Evolutionary conservation across 805 yeast genomes (phyloP), one percentile per base, ranked within the genome.

Genomic region (Kodamaea nitidulidarum): DNA sequence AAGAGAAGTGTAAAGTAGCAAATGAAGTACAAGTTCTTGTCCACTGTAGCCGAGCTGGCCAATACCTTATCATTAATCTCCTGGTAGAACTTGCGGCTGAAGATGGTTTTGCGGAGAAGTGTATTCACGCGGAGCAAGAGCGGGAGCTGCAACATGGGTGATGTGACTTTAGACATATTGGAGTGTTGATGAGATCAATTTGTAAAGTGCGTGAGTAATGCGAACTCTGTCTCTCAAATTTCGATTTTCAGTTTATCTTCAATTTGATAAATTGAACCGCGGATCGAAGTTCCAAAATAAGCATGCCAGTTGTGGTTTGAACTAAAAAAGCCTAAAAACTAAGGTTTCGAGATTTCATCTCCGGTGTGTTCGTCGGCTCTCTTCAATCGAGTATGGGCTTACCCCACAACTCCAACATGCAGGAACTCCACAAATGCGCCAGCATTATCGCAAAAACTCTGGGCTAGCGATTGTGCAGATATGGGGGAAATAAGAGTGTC

Each of bases 1-100:
- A 63, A 35, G 44, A 66, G 46, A 24, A 69, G 57, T 8, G 72
- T 58, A 46, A 63, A 65, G 49, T 69, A 69, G 51, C 74, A 69
- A 21, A 66, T 54, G 51, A 69, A 69, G 45, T 69, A 69, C 29
- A 69, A 49, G 32, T 58, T 63, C 4, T 63, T 48, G 48, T 69
- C 74, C 15, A 69, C 55, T 3, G 68, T 63, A 7, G 67, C 35
- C 1, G 64, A 38, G 15, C 49, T 52, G 27, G 61, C 36, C 40
- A 69, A 56, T 9, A 69, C 56, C 45, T 68, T 67, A 39, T 65
- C 69, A 42, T 58, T 63, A 43, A 69, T 58, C 38, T 67, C 69
- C 47, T 60, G 63, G 49, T 68, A 69, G 47, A 69, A 65, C 33
- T 64, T 60, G 24, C 66, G 55, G 42, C 62, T 59, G 32, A 67